phyloP scores from a whole-genome alignment of 345 rosid species.

The Gossypium longicalyx region DNA sequence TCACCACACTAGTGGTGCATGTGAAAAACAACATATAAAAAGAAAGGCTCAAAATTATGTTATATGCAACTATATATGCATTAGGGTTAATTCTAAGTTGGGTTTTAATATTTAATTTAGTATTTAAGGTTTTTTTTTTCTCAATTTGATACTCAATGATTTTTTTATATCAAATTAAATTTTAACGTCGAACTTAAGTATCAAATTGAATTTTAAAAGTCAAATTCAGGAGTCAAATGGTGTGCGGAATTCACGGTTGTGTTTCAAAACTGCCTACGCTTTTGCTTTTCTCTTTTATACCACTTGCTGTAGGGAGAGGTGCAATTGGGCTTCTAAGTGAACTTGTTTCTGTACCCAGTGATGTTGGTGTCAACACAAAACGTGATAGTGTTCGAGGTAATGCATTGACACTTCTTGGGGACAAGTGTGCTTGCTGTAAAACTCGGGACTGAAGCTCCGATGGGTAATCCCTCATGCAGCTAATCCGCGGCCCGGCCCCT shows the following conservation, averaged over 20 bases:
- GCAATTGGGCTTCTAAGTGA: slow-evolving; percentile 24
- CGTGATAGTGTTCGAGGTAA: slow-evolving; percentile 20
- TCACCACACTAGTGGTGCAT: background rate
- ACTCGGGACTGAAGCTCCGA: slow-evolving; percentile 65
- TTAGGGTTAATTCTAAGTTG: too few relatives aligned
- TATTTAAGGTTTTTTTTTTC: too few relatives aligned
- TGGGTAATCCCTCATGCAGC: slow-evolving; percentile 97
- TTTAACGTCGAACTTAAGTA: too few relatives aligned
- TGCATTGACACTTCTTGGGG: slow-evolving; percentile 37
- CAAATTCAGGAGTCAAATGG: too few relatives aligned
- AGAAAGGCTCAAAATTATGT: background rate
- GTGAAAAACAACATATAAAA: slow-evolving; percentile 6
- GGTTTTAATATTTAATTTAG: too few relatives aligned
- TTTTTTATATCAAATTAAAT: too few relatives aligned
- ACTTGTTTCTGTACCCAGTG: slow-evolving; percentile 17
- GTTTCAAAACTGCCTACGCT: slow-evolving; percentile 12
- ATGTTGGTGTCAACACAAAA: slow-evolving; percentile 10
- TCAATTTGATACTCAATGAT: too few relatives aligned
- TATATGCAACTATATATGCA: too few relatives aligned
- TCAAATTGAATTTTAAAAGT: too few relatives aligned
- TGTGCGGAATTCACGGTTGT: background rate
- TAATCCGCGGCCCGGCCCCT: slow-evolving; percentile 92
- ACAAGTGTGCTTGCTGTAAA: slow-evolving; percentile 65
- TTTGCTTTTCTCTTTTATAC: slow-evolving; percentile 10
- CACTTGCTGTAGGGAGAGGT: slow-evolving; percentile 8